phyloP scores from a whole-genome alignment of 371 early-diverging fungal species.

The Zopfochytrium polystomum region DNA sequence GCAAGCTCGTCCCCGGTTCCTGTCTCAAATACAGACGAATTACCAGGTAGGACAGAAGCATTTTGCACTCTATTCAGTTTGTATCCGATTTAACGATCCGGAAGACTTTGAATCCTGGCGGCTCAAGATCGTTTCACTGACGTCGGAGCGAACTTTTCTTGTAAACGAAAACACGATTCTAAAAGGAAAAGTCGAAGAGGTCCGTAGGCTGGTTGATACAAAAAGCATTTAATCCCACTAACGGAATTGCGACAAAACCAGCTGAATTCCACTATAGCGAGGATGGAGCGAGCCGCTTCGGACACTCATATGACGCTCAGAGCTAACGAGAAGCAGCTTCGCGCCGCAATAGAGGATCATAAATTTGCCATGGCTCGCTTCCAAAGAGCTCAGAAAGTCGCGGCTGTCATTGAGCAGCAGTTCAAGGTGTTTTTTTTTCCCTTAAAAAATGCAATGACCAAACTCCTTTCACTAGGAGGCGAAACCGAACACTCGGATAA shows the following conservation, averaged over 20 bases:
- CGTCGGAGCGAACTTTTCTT: constrained; percentile 35
- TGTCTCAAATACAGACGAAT: no score
- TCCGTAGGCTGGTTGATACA: neutral
- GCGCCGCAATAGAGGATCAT: constrained; percentile 7
- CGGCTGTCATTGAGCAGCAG: constrained; percentile 46
- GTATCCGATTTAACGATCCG: neutral
- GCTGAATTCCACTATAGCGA: constrained; percentile 18
- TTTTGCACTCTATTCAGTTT: no score
- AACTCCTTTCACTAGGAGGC: constrained; percentile 32
- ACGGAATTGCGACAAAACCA: neutral
- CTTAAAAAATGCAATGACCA: no score
- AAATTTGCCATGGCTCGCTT: constrained; percentile 14
- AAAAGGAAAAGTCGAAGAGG: constrained; percentile 28
- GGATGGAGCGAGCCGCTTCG: constrained; percentile 8
- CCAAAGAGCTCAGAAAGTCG: constrained; percentile 33
- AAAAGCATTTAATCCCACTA: neutral
- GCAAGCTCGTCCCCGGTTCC: neutral
- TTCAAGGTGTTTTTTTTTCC: constrained; percentile 34
- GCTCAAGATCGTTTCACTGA: constrained; percentile 42
- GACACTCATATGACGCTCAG: constrained; percentile 6
- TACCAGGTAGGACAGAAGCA: no score
- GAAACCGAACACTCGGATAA: constrained; percentile 44
- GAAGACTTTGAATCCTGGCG: constrained; percentile 42
- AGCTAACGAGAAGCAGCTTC: constrained; percentile 14
- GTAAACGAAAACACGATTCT: constrained; percentile 39